A percentile compares a stretch with the other conserved stretches of the same genome.
Conservation (phyloP, 805 yeast species). For the Hemisphaericaspora nanyangensis region DNA sequence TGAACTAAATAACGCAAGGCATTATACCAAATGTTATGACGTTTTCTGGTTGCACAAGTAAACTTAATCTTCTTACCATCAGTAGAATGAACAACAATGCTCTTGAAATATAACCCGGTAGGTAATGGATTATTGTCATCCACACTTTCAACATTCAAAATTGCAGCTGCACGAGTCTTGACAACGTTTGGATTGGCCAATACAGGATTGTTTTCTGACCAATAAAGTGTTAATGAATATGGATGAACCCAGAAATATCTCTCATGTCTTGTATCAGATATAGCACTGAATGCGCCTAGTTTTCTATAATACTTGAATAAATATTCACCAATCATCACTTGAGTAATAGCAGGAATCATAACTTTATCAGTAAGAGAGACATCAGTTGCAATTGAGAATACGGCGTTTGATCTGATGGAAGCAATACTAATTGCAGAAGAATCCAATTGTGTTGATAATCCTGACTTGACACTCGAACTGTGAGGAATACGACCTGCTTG, state of each 20-base stretch:
- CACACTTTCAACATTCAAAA: slow-evolving; percentile 71
- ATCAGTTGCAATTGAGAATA: slow-evolving; percentile 51
- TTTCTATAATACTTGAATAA: slow-evolving; percentile 80
- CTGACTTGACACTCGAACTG: slow-evolving; percentile 10
- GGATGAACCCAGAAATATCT: slow-evolving; percentile 97
- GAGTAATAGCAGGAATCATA: slow-evolving; percentile 83
- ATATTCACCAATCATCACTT: slow-evolving; percentile 90
- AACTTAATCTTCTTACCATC: slow-evolving; percentile 59
- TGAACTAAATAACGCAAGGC: slow-evolving; percentile 74
- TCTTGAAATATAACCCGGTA: slow-evolving; percentile 81
- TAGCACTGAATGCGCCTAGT: slow-evolving; percentile 67
- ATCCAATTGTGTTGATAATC: slow-evolving; percentile 23
- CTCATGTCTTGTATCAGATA: slow-evolving; percentile 81
- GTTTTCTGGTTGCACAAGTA: slow-evolving; percentile 82
- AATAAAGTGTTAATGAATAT: slow-evolving; percentile 81
- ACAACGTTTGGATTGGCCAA: slow-evolving; percentile 61
- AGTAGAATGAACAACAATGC: slow-evolving; percentile 70
- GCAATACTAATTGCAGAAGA: slow-evolving; percentile 22
- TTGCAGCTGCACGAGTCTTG: slow-evolving; percentile 76
- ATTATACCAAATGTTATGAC: slow-evolving; percentile 90
- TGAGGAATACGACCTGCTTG: not conserved
- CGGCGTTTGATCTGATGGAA: slow-evolving; percentile 30
- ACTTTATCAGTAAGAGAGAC: slow-evolving; percentile 64
- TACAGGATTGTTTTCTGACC: slow-evolving; percentile 83
- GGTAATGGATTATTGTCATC: slow-evolving; percentile 86